Percentiles rank a stretch among this genome's conserved stretches.
Conservation (phyloP, 2,329 filamentous ascomycete genomes). For the Coniochaeta prunicola region DNA sequence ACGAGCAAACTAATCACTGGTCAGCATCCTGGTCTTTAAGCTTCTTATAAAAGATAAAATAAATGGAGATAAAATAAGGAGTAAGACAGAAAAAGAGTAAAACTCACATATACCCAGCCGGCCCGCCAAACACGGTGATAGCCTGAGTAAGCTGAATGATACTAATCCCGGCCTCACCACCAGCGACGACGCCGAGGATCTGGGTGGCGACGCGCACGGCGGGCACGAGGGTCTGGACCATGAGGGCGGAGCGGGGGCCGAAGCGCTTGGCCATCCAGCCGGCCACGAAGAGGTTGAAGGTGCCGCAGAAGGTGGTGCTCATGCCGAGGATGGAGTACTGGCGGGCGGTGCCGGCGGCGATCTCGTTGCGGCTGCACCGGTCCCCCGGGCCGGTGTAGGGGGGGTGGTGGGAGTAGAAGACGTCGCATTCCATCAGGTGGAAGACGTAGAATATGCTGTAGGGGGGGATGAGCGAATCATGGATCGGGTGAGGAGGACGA, state of each 20-base stretch:
- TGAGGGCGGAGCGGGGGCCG: conserved; percentile 55
- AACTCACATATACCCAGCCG: conserved; percentile 54
- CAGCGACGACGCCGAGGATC: conserved; percentile 55
- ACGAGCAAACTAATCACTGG: conserved; percentile 43
- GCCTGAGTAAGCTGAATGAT: conserved; percentile 62
- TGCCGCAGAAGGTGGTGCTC: conserved; percentile 62
- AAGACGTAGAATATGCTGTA: conserved; percentile 52
- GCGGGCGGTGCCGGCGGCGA: conserved; percentile 56
- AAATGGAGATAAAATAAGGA: too few relatives aligned
- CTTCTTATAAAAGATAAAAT: too few relatives aligned
- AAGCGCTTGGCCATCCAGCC: conserved; percentile 60
- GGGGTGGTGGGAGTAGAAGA: conserved; percentile 55
- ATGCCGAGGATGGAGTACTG: conserved; percentile 60
- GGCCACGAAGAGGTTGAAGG: conserved; percentile 60
- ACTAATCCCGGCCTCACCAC: conserved; percentile 55
- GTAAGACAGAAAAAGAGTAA: neutral
- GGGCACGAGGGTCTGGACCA: conserved; percentile 57
- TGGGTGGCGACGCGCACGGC: conserved; percentile 57
- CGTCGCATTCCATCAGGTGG: conserved; percentile 64
- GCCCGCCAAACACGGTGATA: conserved; percentile 62
- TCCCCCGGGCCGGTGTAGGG: conserved; percentile 39
- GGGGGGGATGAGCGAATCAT: neutral
- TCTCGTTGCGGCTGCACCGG: conserved; percentile 52
- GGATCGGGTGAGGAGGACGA: neutral
- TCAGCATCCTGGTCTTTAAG: neutral